Percentiles rank a stretch among this genome's conserved stretches.
phyloP scores from a whole-genome alignment of 257 asterid species.

The Linaria vulgaris region DNA sequence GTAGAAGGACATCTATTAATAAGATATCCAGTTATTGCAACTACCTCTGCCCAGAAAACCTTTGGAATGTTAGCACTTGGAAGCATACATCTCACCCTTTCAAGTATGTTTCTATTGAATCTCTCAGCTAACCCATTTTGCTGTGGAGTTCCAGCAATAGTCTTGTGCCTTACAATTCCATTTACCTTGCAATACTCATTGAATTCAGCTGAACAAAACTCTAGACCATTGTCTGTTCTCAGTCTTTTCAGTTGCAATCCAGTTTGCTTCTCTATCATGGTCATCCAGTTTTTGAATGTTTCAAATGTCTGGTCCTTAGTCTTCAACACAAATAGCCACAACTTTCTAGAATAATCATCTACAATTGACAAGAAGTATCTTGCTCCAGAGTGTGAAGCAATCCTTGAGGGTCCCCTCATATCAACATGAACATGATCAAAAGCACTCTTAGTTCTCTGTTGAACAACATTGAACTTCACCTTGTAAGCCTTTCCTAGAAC shows the following conservation, averaged over 20 bases:
- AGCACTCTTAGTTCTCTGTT: neutral
- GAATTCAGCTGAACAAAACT: neutral
- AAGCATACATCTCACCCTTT: neutral
- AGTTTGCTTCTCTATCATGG: too few relatives aligned
- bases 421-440: neutral
- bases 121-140: neutral
- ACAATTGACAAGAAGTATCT: too few relatives aligned
- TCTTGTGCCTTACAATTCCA: neutral
- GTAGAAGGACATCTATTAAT: too few relatives aligned
- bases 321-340: neutral
- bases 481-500: too few relatives aligned
- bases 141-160: neutral
- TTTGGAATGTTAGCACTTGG: neutral
- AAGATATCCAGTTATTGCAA: too few relatives aligned
- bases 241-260: too few relatives aligned
- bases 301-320: neutral
- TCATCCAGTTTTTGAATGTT: too few relatives aligned
- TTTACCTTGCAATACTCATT: neutral
- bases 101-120: neutral
- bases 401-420: neutral
- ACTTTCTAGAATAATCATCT: neutral
- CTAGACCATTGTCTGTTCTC: neutral
- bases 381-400: too few relatives aligned
- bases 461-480: too few relatives aligned
- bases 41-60: too few relatives aligned